A percentile compares a stretch with the other conserved stretches of the same genome.
Conservation (phyloP, 2,329 filamentous ascomycete species). For the Colletotrichum higginsianum region DNA sequence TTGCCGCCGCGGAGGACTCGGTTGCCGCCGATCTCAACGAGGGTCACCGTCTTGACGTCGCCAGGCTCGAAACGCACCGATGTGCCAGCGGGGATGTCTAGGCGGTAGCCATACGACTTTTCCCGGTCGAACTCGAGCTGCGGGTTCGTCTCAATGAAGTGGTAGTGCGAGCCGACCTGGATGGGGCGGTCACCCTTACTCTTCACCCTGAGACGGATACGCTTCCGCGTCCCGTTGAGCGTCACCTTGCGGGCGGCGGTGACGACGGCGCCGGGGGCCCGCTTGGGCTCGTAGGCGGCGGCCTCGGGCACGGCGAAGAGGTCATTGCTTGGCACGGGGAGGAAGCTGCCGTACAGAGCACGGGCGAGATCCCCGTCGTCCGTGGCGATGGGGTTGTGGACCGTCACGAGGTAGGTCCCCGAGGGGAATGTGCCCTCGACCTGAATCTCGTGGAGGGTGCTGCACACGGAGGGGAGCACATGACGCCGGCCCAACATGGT, state of each 20-base stretch:
- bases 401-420: slow-evolving; percentile 94
- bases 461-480: slow-evolving; percentile 85
- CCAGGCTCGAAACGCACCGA: slow-evolving; percentile 95
- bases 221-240: slow-evolving; percentile 81
- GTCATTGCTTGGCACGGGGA: slow-evolving; percentile 80
- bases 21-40: slow-evolving; percentile 89
- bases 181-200: slow-evolving; percentile 92
- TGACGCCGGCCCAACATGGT: slow-evolving; percentile 95
- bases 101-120: slow-evolving; percentile 84
- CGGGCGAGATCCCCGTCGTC: slow-evolving; percentile 90
- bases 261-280: slow-evolving; percentile 85
- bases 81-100: slow-evolving; percentile 93
- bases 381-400: slow-evolving; percentile 88
- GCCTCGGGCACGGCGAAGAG: slow-evolving; percentile 77
- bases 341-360: slow-evolving; percentile 91
- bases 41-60: slow-evolving; percentile 88
- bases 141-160: slow-evolving; percentile 96
- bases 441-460: slow-evolving; percentile 86
- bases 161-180: slow-evolving; percentile 95
- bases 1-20: slow-evolving; percentile 90
- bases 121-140: slow-evolving; percentile 89
- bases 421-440: slow-evolving; percentile 94
- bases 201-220: slow-evolving; percentile 82
- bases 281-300: slow-evolving; percentile 75
- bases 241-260: slow-evolving; percentile 77